Conservation (phyloP, 208 protist species). For the Angomonas ambiguus region DNA sequence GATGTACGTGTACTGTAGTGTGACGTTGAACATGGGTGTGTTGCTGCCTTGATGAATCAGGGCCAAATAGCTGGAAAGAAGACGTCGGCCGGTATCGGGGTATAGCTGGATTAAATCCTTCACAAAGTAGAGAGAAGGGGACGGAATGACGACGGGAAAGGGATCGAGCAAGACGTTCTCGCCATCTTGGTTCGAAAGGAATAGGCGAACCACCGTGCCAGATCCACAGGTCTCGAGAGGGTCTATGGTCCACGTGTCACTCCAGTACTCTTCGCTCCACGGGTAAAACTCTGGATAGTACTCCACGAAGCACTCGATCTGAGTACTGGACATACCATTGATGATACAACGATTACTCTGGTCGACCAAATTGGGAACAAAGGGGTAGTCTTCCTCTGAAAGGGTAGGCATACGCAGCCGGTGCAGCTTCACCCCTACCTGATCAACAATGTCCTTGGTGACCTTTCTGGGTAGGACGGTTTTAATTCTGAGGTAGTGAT, state of each 20-base stretch:
- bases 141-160: not conserved
- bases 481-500: constrained; percentile 21
- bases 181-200: not conserved
- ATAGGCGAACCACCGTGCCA: constrained; percentile 26
- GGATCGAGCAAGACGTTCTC: not conserved
- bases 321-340: not conserved
- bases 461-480: constrained; percentile 25
- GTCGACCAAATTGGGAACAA: constrained; percentile 2
- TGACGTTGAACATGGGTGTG: not conserved
- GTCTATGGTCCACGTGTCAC: not conserved
- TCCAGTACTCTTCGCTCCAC: constrained; percentile 5
- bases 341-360: constrained; percentile 9
- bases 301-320: constrained; percentile 15
- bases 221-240: constrained; percentile 27
- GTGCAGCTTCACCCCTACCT: not conserved
- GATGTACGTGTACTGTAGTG: constrained; percentile 13
- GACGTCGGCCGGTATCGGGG: not conserved
- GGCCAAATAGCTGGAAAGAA: not conserved
- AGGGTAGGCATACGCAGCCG: constrained; percentile 15
- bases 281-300: constrained; percentile 6
- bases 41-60: not conserved
- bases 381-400: not conserved
- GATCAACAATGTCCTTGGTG: constrained; percentile 1
- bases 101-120: not conserved
- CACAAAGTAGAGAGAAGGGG: not conserved